Evolutionary conservation across 208 protist genomes (phyloP), one percentile per base, ranked within the genome.

Genomic region (Leishmania turanica): DNA sequence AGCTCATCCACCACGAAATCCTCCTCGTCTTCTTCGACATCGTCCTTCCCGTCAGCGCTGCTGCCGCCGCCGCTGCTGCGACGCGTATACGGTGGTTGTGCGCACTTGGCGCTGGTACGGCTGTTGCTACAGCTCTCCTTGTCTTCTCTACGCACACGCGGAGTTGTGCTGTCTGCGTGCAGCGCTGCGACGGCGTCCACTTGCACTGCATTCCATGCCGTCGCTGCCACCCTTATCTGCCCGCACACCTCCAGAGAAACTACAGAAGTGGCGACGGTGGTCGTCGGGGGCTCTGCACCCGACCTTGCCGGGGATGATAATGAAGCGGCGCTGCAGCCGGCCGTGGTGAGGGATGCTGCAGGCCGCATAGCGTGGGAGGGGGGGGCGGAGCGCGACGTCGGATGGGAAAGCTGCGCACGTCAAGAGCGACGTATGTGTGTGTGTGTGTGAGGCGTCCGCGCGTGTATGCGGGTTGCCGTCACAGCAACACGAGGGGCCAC

Each of bases 1-100:
- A 82, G 56, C 40, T 82, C 69, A 65, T 77, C 65, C 27, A 58
- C 65, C 24, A 82, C 53, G 37, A 54, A 31, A 37, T 78, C 75
- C 3, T 70, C 72, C 24, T 71, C 62, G 13, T 79, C 40, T 54
- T 54, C 60, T 6, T 66, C 62, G 13, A 21, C 31, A 37, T 66
- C 31, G n/a, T 9, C 62, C 62, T 54, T 54, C 6, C 21, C 77
- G 24, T 37, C 47, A 1, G n/a, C 56, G 31, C 15, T 34, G 58
- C 56, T 56, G 75, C 75, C 40, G 56, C 40, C 24, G 13, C 51
- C 24, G 73, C 21, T 24, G 27, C 13, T 40, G n/a, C 13, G 27
- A 27, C 47, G 47, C 24, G 42, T 24, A 34, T 51, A n/a, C n/a
- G 54, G 34, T 66, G 37, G 21, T 24, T 49, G 21, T 34, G 66